phyloP scores from a whole-genome alignment of 257 asterid genomes.

The Ophiorrhiza pumila region DNA sequence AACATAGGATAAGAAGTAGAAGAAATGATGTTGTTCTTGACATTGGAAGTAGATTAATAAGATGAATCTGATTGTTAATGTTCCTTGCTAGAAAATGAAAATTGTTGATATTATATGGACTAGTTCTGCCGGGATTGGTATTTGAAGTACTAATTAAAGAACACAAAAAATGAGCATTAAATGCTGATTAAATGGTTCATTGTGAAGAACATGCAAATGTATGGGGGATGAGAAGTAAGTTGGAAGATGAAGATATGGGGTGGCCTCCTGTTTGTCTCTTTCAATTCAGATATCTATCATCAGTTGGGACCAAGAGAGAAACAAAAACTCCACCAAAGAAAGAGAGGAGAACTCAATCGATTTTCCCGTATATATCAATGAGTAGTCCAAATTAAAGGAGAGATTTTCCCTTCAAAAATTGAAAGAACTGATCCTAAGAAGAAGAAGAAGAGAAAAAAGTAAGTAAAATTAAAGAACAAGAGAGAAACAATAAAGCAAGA shows the following conservation, averaged over 20 bases:
- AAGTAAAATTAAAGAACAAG: conserved; percentile 26
- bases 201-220: conserved; percentile 60
- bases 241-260: conserved; percentile 47
- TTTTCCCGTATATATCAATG: conserved; percentile 13
- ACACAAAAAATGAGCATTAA: conserved; percentile 38
- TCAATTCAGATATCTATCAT: conserved; percentile 30
- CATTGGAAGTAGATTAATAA: conserved; percentile 33
- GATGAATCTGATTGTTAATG: background rate
- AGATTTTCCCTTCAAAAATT: conserved; percentile 2
- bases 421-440: too few species aligned
- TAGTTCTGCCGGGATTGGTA: conserved; percentile 4
- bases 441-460: background rate
- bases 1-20: conserved; percentile 34
- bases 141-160: conserved; percentile 18
- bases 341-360: conserved; percentile 11
- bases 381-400: conserved; percentile 12
- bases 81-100: too few species aligned
- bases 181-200: conserved; percentile 30
- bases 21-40: conserved; percentile 24
- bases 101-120: background rate
- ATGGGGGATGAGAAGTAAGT: conserved; percentile 42
- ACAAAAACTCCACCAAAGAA: conserved; percentile 20
- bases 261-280: conserved; percentile 47
- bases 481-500: conserved; percentile 62
- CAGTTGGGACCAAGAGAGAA: conserved; percentile 25